Evolutionary conservation across 352 stramenopile genomes (phyloP).

Genomic region (Globisporangium acanthophoron): DNA sequence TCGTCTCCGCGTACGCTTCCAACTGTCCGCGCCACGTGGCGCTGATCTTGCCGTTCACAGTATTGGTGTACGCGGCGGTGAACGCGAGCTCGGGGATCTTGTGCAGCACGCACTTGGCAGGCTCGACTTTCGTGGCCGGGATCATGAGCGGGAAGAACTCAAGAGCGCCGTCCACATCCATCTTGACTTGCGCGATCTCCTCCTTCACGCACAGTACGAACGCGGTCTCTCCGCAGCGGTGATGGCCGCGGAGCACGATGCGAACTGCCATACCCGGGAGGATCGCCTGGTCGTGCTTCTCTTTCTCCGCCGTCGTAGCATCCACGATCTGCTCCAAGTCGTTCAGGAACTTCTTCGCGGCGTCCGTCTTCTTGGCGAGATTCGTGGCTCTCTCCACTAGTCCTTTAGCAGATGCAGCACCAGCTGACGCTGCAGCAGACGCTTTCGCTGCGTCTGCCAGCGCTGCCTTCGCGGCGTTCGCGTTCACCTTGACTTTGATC

Average conservation of each 20-base stretch:
- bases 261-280: slow-evolving; percentile 51
- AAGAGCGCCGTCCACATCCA: slow-evolving; percentile 72
- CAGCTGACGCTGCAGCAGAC: background rate
- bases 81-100: slow-evolving; percentile 60
- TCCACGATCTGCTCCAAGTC: slow-evolving; percentile 58
- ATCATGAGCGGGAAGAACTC: slow-evolving; percentile 73
- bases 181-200: slow-evolving; percentile 67
- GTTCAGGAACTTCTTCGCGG: slow-evolving; percentile 46
- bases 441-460: slow-evolving; percentile 7
- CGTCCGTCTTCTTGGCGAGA: slow-evolving; percentile 37
- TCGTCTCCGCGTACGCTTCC: slow-evolving; percentile 52
- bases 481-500: slow-evolving; percentile 49
- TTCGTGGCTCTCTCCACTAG: slow-evolving; percentile 6
- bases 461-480: slow-evolving; percentile 20
- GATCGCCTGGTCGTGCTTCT: slow-evolving; percentile 31
- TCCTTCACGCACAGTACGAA: slow-evolving; percentile 65
- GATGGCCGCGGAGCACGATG: slow-evolving; percentile 69
- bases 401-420: background rate
- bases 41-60: slow-evolving; percentile 35
- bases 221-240: slow-evolving; percentile 67
- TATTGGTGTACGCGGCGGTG: slow-evolving; percentile 33
- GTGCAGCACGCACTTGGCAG: slow-evolving; percentile 49
- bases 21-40: slow-evolving; percentile 46
- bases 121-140: slow-evolving; percentile 50
- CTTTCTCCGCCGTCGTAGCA: slow-evolving; percentile 30